These are phyloP conservation scores for Calonectria hawksworthii DNA, from an alignment of 2,329 filamentous ascomycete species.

Conservation along the genomic window DNA sequence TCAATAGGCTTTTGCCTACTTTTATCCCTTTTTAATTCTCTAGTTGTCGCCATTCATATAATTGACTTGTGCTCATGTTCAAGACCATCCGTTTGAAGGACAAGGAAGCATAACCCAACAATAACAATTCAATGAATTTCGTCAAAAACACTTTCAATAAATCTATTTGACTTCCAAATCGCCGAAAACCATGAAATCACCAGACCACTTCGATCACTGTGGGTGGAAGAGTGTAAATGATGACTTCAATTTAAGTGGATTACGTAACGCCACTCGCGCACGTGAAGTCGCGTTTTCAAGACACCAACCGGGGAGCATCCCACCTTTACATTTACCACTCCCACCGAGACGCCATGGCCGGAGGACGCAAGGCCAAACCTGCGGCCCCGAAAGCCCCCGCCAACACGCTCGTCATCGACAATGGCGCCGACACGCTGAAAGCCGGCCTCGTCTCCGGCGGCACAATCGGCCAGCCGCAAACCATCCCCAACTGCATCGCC, in stretches of 20 bases:
- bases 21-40: neutral
- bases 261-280: constrained; percentile 35
- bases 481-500: constrained; percentile 91
- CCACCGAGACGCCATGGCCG: constrained; percentile 53
- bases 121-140: neutral
- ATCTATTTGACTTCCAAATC: neutral
- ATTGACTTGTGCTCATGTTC: neutral
- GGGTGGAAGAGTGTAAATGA: neutral
- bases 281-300: constrained; percentile 36
- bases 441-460: constrained; percentile 78
- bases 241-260: constrained; percentile 21
- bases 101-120: neutral
- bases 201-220: neutral
- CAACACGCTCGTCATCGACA: constrained; percentile 89
- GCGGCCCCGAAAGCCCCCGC: constrained; percentile 66
- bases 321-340: constrained; percentile 9
- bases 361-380: constrained; percentile 66
- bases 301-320: constrained; percentile 9
- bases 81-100: neutral
- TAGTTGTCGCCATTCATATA: neutral
- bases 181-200: neutral
- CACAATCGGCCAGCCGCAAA: constrained; percentile 68
- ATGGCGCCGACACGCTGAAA: constrained; percentile 93
- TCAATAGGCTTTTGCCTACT: neutral
- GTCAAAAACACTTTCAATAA: neutral